phyloP scores from a whole-genome alignment of 441 rosid genomes.

The Biscutella laevigata region DNA sequence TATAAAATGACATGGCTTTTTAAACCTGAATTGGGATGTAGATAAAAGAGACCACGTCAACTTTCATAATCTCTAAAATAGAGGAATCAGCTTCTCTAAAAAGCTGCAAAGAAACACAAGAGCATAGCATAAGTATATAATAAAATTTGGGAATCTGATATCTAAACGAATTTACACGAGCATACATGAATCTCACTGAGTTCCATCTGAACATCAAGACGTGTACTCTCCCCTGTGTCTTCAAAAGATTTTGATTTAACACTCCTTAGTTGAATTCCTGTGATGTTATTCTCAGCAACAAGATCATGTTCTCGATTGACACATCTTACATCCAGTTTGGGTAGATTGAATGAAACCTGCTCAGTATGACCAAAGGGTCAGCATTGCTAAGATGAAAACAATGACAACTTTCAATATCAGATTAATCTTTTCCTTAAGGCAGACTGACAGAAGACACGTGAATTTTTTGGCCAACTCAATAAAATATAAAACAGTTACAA shows the following conservation, averaged over 20 bases:
- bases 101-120: constrained; percentile 53
- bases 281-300: constrained; percentile 67
- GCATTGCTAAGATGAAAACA: too few relatives aligned
- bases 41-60: constrained; percentile 62
- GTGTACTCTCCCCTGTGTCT: constrained; percentile 87
- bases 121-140: constrained; percentile 23
- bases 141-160: constrained; percentile 17
- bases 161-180: constrained; percentile 22
- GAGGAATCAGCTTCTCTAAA: constrained; percentile 77
- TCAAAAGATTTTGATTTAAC: constrained; percentile 63
- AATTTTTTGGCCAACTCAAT: not conserved
- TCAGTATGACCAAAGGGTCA: constrained; percentile 25
- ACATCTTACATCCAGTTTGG: constrained; percentile 80
- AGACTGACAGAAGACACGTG: not conserved
- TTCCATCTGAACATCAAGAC: constrained; percentile 83
- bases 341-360: constrained; percentile 70
- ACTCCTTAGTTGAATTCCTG: constrained; percentile 72
- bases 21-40: constrained; percentile 79
- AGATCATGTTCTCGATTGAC: constrained; percentile 59
- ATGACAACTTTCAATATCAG: not conserved
- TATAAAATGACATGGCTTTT: constrained; percentile 16
- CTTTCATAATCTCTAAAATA: constrained; percentile 82
- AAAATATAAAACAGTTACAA: not conserved
- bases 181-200: constrained; percentile 95
- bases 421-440: not conserved